Conservation (phyloP, 805 yeast species). For the Metschnikowia lachancei region DNA sequence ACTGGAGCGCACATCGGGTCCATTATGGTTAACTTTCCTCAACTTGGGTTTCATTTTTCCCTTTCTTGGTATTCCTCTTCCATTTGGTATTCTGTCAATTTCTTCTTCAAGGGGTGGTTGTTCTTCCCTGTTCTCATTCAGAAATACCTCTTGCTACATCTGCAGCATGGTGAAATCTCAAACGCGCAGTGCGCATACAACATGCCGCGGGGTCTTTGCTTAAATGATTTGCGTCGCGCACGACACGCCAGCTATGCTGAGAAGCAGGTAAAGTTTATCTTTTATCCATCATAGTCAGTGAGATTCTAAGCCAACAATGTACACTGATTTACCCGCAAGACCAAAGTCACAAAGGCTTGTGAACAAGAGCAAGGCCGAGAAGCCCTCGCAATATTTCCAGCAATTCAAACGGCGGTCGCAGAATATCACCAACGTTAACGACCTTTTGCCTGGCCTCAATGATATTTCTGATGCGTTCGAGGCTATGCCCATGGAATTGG, state of each 20-base stretch:
- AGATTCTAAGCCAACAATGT: conserved; percentile 7
- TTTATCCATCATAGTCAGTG: neutral
- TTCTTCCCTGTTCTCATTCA: too few relatives aligned
- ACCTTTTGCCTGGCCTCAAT: conserved; percentile 73
- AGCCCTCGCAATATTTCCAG: conserved; percentile 29
- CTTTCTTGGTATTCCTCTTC: too few relatives aligned
- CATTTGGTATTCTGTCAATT: too few relatives aligned
- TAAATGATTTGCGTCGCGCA: conserved; percentile 3
- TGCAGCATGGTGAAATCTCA: too few relatives aligned
- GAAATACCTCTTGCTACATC: too few relatives aligned
- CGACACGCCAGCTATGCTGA: neutral
- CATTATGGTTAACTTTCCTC: too few relatives aligned
- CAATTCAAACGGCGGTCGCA: conserved; percentile 36
- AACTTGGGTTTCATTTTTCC: too few relatives aligned
- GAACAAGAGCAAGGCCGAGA: conserved; percentile 23
- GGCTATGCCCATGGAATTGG: conserved; percentile 80
- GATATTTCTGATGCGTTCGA: conserved; percentile 89
- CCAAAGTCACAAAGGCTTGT: conserved; percentile 34
- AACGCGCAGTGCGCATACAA: too few relatives aligned
- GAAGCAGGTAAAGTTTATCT: neutral
- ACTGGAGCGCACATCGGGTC: too few relatives aligned
- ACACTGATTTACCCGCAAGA: conserved; percentile 29
- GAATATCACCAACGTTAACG: conserved; percentile 34
- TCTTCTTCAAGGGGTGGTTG: too few relatives aligned
- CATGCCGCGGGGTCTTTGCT: neutral